A percentile compares a stretch with the other conserved stretches of the same genome.
Conservation (phyloP, 1,284 basidiomycete genomes). For the Cystobasidiaceae sp. region DNA sequence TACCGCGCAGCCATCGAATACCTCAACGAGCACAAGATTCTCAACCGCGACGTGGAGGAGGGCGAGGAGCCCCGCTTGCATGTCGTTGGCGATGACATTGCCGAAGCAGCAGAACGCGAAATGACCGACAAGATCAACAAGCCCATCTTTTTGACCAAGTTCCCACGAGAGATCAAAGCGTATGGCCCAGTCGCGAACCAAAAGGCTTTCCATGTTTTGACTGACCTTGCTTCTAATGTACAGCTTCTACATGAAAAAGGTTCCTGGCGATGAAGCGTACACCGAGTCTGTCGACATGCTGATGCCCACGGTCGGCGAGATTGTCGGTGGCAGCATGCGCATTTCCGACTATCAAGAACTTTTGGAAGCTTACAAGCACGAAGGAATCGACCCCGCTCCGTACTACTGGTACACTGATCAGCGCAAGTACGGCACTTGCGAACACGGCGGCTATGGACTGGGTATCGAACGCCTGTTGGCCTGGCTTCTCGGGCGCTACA, state of each 20-base stretch:
- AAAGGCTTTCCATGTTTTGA: neutral
- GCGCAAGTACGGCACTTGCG: constrained; percentile 95
- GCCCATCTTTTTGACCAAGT: constrained; percentile 88
- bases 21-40: constrained; percentile 89
- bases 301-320: constrained; percentile 97
- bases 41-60: constrained; percentile 70
- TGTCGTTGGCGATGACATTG: constrained; percentile 91
- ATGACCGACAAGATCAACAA: constrained; percentile 98
- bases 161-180: constrained; percentile 62
- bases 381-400: constrained; percentile 83
- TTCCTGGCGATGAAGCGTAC: constrained; percentile 60
- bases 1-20: constrained; percentile 92
- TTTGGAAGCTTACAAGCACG: constrained; percentile 80
- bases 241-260: constrained; percentile 93
- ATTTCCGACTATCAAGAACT: constrained; percentile 86
- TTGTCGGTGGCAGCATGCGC: constrained; percentile 91
- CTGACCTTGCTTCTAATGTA: neutral
- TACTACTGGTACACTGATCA: constrained; percentile 87
- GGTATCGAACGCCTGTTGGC: constrained; percentile 91
- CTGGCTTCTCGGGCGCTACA: constrained; percentile 89
- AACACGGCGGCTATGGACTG: constrained; percentile 95
- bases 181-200: neutral
- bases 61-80: constrained; percentile 71
- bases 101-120: constrained; percentile 93
- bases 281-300: constrained; percentile 96